These are phyloP conservation scores for Silybum marianum DNA, from an alignment of 129 eudicot species.

Conservation along the genomic window DNA sequence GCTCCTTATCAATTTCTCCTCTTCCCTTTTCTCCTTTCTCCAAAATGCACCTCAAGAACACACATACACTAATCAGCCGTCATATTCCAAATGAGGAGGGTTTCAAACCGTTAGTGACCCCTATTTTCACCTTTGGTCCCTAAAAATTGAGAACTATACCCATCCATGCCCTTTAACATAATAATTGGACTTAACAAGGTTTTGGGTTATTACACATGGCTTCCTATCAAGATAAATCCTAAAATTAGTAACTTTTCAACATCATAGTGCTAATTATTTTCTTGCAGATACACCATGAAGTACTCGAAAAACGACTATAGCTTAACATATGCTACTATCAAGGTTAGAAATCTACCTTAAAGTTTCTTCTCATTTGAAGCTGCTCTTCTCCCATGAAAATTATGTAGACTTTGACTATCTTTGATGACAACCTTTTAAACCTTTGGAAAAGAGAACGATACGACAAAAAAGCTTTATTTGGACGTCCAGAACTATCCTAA, in stretches of 20 bases:
- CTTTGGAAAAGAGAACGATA: not conserved
- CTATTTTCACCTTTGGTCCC: too few species aligned
- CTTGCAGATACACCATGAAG: conserved; percentile 22
- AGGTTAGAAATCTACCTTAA: conserved; percentile 17
- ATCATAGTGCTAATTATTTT: not conserved
- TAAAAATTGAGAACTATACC: too few species aligned
- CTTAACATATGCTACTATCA: conserved; percentile 33
- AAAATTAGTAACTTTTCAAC: not conserved
- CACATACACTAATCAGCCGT: too few species aligned
- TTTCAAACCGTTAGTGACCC: too few species aligned
- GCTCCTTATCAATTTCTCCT: too few species aligned
- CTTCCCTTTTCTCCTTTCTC: too few species aligned
- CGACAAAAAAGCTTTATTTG: too few species aligned
- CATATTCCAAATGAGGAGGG: too few species aligned
- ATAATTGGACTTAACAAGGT: too few species aligned
- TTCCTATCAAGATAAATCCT: not conserved
- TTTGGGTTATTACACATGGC: not conserved
- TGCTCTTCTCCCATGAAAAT: not conserved
- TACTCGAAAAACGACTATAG: conserved; percentile 1
- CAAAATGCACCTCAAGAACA: too few species aligned
- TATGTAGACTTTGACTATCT: too few species aligned
- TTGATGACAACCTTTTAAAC: not conserved
- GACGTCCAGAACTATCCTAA: not conserved
- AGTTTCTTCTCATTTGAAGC: not conserved
- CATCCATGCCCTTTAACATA: too few species aligned